phyloP scores from a whole-genome alignment of 139 green algal genomes.

The Tetradesmus obliquus region DNA sequence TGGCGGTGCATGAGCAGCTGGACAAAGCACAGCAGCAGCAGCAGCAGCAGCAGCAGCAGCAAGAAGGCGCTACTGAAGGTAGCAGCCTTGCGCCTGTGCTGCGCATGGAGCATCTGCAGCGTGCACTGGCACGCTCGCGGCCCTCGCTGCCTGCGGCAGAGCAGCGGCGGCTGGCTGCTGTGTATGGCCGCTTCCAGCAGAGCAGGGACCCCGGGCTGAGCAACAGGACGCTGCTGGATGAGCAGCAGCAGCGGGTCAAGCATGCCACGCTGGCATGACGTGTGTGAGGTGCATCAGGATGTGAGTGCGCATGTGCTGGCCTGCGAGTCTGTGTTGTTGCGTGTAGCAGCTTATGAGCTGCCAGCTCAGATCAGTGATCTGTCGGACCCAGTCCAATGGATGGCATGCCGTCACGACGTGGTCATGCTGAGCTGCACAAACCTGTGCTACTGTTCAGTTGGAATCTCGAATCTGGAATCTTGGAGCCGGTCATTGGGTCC shows the following conservation, averaged over 20 bases:
- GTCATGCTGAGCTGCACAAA: too few species aligned
- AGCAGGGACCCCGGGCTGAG: slow-evolving; percentile 54
- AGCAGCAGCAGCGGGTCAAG: slow-evolving; percentile 60
- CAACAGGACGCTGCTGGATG: slow-evolving; percentile 16
- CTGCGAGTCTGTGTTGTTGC: too few species aligned
- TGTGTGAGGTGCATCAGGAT: neutral
- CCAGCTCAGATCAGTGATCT: too few species aligned
- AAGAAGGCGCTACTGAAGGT: neutral
- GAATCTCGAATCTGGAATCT: too few species aligned
- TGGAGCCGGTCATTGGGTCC: too few species aligned
- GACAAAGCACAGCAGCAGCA: slow-evolving; percentile 41
- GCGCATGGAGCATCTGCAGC: slow-evolving; percentile 61
- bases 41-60: neutral
- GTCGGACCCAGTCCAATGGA: too few species aligned
- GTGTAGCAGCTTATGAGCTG: too few species aligned
- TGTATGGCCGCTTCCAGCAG: slow-evolving; percentile 74
- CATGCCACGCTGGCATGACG: slow-evolving; percentile 64
- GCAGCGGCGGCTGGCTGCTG: slow-evolving; percentile 59
- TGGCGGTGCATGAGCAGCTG: slow-evolving; percentile 80
- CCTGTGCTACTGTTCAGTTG: too few species aligned
- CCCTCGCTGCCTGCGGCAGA: slow-evolving; percentile 74
- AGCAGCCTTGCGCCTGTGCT: slow-evolving; percentile 46
- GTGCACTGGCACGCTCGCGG: slow-evolving; percentile 59
- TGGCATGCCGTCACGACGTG: too few species aligned
- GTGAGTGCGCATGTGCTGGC: too few species aligned